A percentile compares a stretch with the other conserved stretches of the same genome.
Conservation (phyloP, 768 basidiomycete genomes). For the Boletus subcaerulescens region DNA sequence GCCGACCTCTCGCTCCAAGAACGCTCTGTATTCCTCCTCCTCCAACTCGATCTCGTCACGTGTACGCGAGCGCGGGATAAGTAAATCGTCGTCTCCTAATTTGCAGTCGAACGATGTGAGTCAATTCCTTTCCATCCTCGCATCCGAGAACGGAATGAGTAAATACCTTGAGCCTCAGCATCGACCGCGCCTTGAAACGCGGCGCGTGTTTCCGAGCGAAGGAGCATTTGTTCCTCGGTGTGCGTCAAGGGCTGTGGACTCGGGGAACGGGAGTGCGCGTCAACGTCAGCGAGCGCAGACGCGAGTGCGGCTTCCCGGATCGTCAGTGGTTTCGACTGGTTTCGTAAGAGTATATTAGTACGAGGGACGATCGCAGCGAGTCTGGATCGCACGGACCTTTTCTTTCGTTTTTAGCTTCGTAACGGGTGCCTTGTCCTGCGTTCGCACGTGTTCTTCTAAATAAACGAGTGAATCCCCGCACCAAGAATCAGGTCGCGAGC, state of each 20-base stretch:
- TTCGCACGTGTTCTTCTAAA: conserved; percentile 63
- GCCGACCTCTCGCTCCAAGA: conserved; percentile 80
- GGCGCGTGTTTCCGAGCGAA: conserved; percentile 79
- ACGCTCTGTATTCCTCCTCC: conserved; percentile 82
- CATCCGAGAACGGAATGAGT: neutral
- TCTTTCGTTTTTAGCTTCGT: conserved; percentile 38
- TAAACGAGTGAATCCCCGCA: neutral
- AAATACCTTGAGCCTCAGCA: conserved; percentile 11
- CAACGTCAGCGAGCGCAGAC: conserved; percentile 48
- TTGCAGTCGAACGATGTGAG: neutral
- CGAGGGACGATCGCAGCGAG: neutral
- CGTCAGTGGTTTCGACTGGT: conserved; percentile 67
- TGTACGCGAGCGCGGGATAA: conserved; percentile 73
- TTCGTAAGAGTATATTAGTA: neutral
- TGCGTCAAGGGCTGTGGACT: conserved; percentile 64
- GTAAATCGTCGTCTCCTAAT: conserved; percentile 58
- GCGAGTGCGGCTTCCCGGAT: conserved; percentile 72
- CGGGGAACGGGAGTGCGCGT: conserved; percentile 53
- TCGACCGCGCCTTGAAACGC: conserved; percentile 63
- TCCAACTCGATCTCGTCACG: conserved; percentile 74
- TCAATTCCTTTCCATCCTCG: neutral
- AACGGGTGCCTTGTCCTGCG: conserved; percentile 25
- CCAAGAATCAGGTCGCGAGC: neutral
- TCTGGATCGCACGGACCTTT: conserved; percentile 41
- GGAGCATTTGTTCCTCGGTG: conserved; percentile 68